Conservation (phyloP, 805 yeast species). For the Metschnikowia henanensis region DNA sequence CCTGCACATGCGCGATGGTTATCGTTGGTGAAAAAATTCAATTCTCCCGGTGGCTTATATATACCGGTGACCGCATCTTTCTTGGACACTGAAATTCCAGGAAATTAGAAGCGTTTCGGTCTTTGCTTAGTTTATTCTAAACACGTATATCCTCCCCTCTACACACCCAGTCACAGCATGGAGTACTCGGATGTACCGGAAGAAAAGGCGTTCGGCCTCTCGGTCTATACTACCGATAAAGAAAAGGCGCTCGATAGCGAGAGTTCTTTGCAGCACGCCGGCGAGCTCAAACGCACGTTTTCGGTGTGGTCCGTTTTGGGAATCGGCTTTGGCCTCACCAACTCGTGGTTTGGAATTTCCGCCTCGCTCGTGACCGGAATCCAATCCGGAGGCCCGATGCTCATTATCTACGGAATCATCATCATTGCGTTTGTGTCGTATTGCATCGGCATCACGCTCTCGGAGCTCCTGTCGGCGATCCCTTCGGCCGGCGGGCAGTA, state of each 20-base stretch:
- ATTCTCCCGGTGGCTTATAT: neutral
- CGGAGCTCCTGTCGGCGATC: conserved; percentile 40
- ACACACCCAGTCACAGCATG: neutral
- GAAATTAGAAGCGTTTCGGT: too few relatives aligned
- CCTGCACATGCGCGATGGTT: neutral
- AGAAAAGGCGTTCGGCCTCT: conserved; percentile 12
- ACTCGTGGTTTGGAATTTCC: conserved; percentile 44
- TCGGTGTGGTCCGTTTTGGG: conserved; percentile 40
- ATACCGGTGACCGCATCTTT: neutral
- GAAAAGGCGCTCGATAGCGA: conserved; percentile 13
- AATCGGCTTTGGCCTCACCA: conserved; percentile 43
- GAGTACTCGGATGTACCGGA: neutral
- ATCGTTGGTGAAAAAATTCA: neutral
- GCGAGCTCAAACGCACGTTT: conserved; percentile 36
- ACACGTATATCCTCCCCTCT: too few relatives aligned
- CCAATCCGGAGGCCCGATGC: conserved; percentile 41
- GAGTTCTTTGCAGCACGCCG: conserved; percentile 8
- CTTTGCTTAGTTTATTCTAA: too few relatives aligned
- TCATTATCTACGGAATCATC: conserved; percentile 42
- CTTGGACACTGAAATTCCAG: too few relatives aligned
- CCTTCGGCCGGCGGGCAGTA: conserved; percentile 46
- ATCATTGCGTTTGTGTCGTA: conserved; percentile 37
- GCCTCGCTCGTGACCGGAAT: conserved; percentile 43
- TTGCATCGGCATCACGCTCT: conserved; percentile 38
- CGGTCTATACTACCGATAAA: conserved; percentile 14